Conservation (phyloP, 371 early-diverging fungal species). For the Mucor irregularis region DNA sequence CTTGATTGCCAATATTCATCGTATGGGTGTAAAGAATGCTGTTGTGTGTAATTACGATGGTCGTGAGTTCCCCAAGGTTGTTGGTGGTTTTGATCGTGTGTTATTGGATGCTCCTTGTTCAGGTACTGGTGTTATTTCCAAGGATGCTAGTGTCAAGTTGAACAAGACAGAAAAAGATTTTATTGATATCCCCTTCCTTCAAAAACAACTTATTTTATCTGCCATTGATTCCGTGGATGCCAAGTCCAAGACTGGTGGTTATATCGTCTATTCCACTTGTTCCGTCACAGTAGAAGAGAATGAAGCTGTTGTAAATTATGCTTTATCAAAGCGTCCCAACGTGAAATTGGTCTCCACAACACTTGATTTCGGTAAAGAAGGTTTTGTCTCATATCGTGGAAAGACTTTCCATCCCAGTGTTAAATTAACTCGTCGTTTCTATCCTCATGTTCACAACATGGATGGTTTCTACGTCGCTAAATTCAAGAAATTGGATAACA, state of each 20-base stretch:
- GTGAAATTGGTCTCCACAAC: constrained; percentile 90
- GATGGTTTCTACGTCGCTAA: constrained; percentile 99
- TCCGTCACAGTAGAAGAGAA: constrained; percentile 99
- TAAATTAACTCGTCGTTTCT: constrained; percentile 88
- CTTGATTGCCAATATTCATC: constrained; percentile 93
- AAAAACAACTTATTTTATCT: constrained; percentile 94
- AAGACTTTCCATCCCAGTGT: constrained; percentile 88
- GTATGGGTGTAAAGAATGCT: constrained; percentile 94
- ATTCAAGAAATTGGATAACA: constrained; percentile 87
- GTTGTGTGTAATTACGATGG: constrained; percentile 98
- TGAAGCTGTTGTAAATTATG: constrained; percentile 98
- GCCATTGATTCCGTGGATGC: constrained; percentile 99
- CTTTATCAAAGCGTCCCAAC: constrained; percentile 91
- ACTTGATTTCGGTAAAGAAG: constrained; percentile 91
- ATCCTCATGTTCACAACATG: constrained; percentile 99
- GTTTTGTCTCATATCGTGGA: constrained; percentile 86
- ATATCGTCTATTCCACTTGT: constrained; percentile 99
- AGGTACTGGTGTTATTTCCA: constrained; percentile 99
- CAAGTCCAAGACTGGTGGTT: constrained; percentile 90
- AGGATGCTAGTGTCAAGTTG: constrained; percentile 95
- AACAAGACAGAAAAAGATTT: constrained; percentile 95
- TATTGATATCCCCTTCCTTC: constrained; percentile 85
- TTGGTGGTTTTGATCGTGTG: constrained; percentile 97
- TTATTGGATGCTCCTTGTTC: constrained; percentile 99
- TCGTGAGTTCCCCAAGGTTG: constrained; percentile 90